Evolutionary conservation across 495 filamentous ascomycete genomes (phyloP).

Genomic region (Aspergillus hancockii): DNA sequence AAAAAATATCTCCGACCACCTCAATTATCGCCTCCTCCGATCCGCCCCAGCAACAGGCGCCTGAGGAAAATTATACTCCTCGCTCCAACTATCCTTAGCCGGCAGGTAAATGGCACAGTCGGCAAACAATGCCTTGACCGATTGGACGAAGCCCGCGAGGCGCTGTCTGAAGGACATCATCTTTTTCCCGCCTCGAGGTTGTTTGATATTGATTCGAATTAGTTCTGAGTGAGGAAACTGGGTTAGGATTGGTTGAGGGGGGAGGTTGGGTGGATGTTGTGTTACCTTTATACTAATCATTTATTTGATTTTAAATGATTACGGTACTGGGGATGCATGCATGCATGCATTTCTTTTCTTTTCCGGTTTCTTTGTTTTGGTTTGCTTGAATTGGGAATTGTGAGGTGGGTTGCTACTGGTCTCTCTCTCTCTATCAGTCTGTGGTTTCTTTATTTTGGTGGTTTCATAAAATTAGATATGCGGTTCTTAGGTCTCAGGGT

Average conservation of each 20-base stretch:
- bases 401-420: background rate
- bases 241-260: no score
- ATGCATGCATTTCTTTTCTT: background rate
- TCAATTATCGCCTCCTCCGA: background rate
- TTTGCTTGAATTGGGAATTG: background rate
- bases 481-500: no score
- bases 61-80: background rate
- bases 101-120: background rate
- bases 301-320: no score
- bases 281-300: no score
- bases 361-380: background rate
- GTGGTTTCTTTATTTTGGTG: background rate
- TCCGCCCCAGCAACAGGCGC: background rate
- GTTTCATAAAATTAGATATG: no score
- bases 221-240: no score
- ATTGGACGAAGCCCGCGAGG: background rate
- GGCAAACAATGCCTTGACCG: background rate
- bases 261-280: no score
- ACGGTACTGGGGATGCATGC: no score
- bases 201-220: background rate
- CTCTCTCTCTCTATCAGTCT: background rate
- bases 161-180: background rate
- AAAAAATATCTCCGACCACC: background rate
- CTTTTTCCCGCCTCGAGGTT: background rate
- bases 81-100: background rate